phyloP scores from a whole-genome alignment of 2,329 filamentous ascomycete genomes.

The Xylaria sp. region DNA sequence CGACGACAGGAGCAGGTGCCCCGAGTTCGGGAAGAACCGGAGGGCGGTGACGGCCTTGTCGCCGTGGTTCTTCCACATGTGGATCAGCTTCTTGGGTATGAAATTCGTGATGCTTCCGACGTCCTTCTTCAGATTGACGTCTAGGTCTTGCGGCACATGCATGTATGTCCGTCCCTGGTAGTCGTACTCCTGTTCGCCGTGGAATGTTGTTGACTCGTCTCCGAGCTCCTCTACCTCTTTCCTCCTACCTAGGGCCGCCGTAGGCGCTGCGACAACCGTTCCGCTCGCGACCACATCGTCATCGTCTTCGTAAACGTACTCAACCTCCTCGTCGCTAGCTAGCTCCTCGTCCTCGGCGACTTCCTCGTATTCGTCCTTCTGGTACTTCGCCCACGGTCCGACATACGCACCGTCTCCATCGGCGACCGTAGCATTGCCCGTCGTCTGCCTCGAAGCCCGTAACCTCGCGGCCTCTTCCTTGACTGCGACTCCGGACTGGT shows the following conservation, averaged over 20 bases:
- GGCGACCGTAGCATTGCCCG: slow-evolving; percentile 80
- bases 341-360: slow-evolving; percentile 75
- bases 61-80: slow-evolving; percentile 83
- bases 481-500: slow-evolving; percentile 55
- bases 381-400: slow-evolving; percentile 91
- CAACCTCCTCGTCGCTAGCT: slow-evolving; percentile 77
- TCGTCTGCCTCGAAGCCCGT: slow-evolving; percentile 77
- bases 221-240: slow-evolving; percentile 63
- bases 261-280: slow-evolving; percentile 60
- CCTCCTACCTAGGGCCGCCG: slow-evolving; percentile 55
- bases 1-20: slow-evolving; percentile 87
- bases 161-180: slow-evolving; percentile 97
- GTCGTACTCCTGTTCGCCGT: slow-evolving; percentile 81
- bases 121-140: slow-evolving; percentile 83
- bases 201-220: slow-evolving; percentile 83
- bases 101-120: slow-evolving; percentile 81
- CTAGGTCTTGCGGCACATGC: slow-evolving; percentile 92
- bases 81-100: slow-evolving; percentile 90
- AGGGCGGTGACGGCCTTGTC: slow-evolving; percentile 84
- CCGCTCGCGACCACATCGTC: slow-evolving; percentile 66
- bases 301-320: slow-evolving; percentile 76
- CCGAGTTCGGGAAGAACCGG: slow-evolving; percentile 85
- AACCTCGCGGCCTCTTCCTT: slow-evolving; percentile 74
- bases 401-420: slow-evolving; percentile 89
- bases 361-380: slow-evolving; percentile 71